A percentile compares a stretch with the other conserved stretches of the same genome.
Conservation (phyloP, 2,329 filamentous ascomycete species). For the Aspergillus hiratsukae region DNA sequence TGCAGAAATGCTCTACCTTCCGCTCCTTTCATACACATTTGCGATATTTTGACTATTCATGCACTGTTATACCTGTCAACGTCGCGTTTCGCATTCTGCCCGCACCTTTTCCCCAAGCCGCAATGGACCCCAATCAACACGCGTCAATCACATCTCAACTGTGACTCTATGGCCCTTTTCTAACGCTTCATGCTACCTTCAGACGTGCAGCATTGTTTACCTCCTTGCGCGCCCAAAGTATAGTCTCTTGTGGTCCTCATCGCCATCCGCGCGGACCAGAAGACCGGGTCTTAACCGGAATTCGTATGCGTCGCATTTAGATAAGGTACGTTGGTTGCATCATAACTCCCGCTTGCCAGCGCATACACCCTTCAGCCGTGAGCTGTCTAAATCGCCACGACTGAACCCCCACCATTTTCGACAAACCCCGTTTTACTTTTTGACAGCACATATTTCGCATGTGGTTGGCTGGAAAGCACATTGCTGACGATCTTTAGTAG, state of each 20-base stretch:
- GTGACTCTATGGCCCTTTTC: constrained; percentile 6
- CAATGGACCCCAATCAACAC: constrained; percentile 22
- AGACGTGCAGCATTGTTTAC: constrained; percentile 7
- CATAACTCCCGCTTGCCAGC: constrained; percentile 34
- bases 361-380: constrained; percentile 34
- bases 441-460: constrained; percentile 26
- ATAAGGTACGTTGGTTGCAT: constrained; percentile 37
- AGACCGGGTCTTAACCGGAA: constrained; percentile 17
- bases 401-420: constrained; percentile 16
- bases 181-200: constrained; percentile 9
- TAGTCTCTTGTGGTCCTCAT: constrained; percentile 1
- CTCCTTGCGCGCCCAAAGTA: neutral
- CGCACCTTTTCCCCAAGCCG: constrained; percentile 6
- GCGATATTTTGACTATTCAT: constrained; percentile 5
- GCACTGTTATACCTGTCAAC: constrained; percentile 11
- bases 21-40: neutral
- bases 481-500: constrained; percentile 23
- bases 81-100: constrained; percentile 20
- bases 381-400: constrained; percentile 26
- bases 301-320: constrained; percentile 28
- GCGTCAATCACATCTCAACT: constrained; percentile 16
- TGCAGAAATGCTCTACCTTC: neutral
- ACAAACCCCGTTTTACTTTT: constrained; percentile 8
- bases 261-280: constrained; percentile 12
- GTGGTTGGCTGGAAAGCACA: constrained; percentile 13